phyloP scores from a whole-genome alignment of 306 rosid species.

The Dalbergia cochinchinensis region DNA sequence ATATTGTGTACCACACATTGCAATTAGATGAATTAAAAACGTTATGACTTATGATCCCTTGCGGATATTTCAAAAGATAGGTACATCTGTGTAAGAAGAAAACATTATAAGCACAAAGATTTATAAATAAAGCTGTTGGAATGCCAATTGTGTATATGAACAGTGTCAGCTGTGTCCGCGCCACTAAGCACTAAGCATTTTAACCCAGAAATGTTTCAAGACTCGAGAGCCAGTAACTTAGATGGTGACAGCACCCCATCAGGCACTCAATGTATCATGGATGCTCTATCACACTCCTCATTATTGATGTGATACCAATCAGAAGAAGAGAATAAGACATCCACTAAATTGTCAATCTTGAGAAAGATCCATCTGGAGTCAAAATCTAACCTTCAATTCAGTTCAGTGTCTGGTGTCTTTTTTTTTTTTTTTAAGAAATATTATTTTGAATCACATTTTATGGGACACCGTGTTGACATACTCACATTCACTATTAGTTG shows the following conservation, averaged over 20 bases:
- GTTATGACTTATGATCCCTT: not conserved
- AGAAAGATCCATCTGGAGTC: not conserved
- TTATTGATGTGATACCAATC: not conserved
- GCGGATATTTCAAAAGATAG: not conserved
- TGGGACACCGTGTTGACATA: too few relatives aligned
- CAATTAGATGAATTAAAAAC: not conserved
- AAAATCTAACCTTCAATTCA: conserved; percentile 8
- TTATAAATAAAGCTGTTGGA: not conserved
- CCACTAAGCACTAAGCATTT: not conserved
- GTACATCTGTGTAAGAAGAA: not conserved
- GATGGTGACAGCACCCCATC: not conserved
- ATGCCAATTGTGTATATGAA: not conserved
- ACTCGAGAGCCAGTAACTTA: not conserved
- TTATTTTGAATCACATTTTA: too few relatives aligned
- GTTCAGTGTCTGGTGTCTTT: not conserved
- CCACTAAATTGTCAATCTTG: conserved; percentile 25
- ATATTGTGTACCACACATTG: too few relatives aligned
- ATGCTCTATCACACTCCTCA: not conserved
- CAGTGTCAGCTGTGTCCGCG: conserved; percentile 12
- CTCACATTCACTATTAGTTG: too few relatives aligned
- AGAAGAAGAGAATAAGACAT: not conserved
- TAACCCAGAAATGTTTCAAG: not conserved
- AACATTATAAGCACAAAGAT: not conserved
- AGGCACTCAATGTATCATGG: not conserved
- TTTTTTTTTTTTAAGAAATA: too few relatives aligned